Percentiles rank a stretch among this genome's conserved stretches.
phyloP scores from a whole-genome alignment of 768 basidiomycete species.

The Punctularia strigosozonata region DNA sequence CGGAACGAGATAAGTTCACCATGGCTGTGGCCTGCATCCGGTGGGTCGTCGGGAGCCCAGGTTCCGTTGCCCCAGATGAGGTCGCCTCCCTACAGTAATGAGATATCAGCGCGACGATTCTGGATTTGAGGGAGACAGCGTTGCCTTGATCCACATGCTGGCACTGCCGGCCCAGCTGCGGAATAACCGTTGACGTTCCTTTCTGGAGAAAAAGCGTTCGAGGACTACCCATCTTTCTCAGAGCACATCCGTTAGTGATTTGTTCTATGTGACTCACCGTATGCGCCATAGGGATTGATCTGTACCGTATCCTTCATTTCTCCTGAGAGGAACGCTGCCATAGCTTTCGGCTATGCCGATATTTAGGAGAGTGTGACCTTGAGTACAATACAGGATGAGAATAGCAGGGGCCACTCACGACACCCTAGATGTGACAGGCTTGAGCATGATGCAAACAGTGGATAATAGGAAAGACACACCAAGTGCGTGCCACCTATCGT shows the following conservation, averaged over 20 bases:
- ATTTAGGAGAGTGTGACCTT: background rate
- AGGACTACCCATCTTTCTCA: too few species aligned
- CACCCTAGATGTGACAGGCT: conserved; percentile 36
- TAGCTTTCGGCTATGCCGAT: conserved; percentile 70
- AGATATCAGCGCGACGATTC: background rate
- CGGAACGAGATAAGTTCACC: conserved; percentile 82
- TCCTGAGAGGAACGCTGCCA: conserved; percentile 89
- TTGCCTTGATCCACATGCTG: conserved; percentile 89
- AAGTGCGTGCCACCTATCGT: conserved; percentile 82
- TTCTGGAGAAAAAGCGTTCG: conserved; percentile 83
- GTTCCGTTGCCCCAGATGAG: conserved; percentile 71
- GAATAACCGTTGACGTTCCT: conserved; percentile 83
- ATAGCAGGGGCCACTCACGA: conserved; percentile 33
- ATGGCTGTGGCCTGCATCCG: conserved; percentile 45
- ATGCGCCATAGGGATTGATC: conserved; percentile 70
- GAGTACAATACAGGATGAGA: background rate
- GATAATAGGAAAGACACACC: conserved; percentile 26
- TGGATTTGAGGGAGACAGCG: background rate
- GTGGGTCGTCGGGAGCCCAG: conserved; percentile 71
- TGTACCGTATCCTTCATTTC: conserved; percentile 94
- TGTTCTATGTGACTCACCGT: conserved; percentile 33
- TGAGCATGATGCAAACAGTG: background rate
- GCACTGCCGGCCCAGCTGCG: conserved; percentile 92
- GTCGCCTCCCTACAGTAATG: conserved; percentile 53
- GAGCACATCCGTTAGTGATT: too few species aligned